Base-by-base conservation (phyloP, 139 green algal species). In the Mychonastes homosphaera region DNA sequence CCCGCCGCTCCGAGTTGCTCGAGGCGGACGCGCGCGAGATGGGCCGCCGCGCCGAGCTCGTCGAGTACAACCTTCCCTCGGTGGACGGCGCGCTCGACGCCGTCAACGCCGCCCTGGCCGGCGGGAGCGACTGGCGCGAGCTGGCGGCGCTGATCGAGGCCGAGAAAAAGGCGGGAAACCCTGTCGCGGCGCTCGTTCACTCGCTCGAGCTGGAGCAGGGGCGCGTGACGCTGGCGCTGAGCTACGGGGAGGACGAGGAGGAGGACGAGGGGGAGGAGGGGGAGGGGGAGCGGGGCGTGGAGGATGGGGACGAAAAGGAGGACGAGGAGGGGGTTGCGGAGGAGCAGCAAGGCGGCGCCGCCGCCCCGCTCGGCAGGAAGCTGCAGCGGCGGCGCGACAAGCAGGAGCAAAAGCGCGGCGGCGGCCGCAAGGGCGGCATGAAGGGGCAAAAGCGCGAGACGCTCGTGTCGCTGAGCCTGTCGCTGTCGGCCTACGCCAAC, bases 61-160 rank as follows among this genome's bases (percentile, higher is more conserved):
- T 96, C 36, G 82, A 93, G 70, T 87, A 84, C 68, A 95, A 96
- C 68, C 63, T 90, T 38, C 77, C 79, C 1, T 72, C 74, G 6
- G 91, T 97, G 54, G 90, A 97, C 58, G 84, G 70, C 0, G 85
- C 79, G 16, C 80, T 98, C 32, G 62, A 71, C 7, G 84, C 90
- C 10, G 77, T 98, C 28, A 87, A 89, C 44, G 65, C 67, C 27
- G 82, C 79, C 27, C 64, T 97, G 53, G 49, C 60, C 28, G 27
- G 56, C 52, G 90, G 89, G 21, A 91, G 95, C 78, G 79, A 88
- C 70, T 98, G 91, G 91, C 53, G 45, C 15, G 88, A 95, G 35
- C 68, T 98, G 29, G 79, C 77, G 39, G 18, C 26, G 4, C 65
- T 90, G 58, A 86, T 94, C 56, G 70, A 76, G 38, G 73, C 77